Base-by-base conservation (phyloP, 306 rosid genomes). In the Rosa rugosa region DNA sequence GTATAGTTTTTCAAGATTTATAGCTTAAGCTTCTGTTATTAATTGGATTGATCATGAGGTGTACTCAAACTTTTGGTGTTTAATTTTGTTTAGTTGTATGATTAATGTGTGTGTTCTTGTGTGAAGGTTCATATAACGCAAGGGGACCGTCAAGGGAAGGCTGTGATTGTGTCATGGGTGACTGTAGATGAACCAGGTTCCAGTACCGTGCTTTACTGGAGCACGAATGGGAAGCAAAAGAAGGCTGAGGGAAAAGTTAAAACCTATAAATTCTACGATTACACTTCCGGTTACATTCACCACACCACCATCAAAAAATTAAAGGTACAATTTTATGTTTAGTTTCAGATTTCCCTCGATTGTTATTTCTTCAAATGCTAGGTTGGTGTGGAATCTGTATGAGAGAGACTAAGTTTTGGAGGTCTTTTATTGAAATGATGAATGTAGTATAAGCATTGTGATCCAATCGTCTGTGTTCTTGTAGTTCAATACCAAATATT, bases 51-150 rank as follows among this genome's bases (percentile, higher is more conserved):
- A 22, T 25, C 34, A 46, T n/a, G 38, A 76, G 56, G 73, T 72
- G 41, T 71, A 47, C 7, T 62, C 38, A 11, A 78, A 65, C 31
- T 44, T 17, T 18, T 17, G 31, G 14, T n/a, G 18, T 36, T 71
- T 17, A 38, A 1, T 22, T 70, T 13, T 57, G 74, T 57, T 40
- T 9, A 11, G 36, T 36, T 50, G 14, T 23, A 68, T 65, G 72
- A 46, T 73, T 34, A 8, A 22, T 79, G 47, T 76, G 81, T 13
- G 56, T 79, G 36, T 41, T 80, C 16, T 76, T 80, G 56, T 68
- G 75, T 80, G 34, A 75, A 92, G 96, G 97, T 92, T 14, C 96
- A 92, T 77, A 92, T 90, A 73, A 92, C 97, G 47, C 97, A 90
- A 89, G 97, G 97, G 75, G 97, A 90, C 74, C 85, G 63, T n/a